These are phyloP conservation scores for Claviceps arundinis DNA, from an alignment of 2,329 filamentous ascomycete species.

Conservation along the genomic window DNA sequence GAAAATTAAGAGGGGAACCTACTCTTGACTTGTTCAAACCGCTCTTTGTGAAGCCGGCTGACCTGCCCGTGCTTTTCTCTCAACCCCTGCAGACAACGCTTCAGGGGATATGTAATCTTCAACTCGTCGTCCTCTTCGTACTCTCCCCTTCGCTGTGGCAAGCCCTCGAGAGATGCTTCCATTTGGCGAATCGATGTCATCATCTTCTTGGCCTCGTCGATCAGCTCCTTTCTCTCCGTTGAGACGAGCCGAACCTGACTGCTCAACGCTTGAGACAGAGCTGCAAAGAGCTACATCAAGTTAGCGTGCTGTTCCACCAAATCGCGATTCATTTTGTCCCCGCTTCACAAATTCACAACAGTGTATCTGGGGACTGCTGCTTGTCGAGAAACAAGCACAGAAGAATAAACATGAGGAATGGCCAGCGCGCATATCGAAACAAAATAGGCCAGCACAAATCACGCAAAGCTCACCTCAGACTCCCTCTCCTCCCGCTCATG, in stretches of 20 bases:
- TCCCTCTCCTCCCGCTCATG: slow-evolving; percentile 88
- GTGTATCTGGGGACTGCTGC: no score
- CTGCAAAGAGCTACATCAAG: slow-evolving; percentile 63
- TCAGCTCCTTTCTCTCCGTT: slow-evolving; percentile 76
- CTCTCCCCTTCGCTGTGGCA: slow-evolving; percentile 43
- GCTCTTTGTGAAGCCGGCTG: slow-evolving; percentile 72
- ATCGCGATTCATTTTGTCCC: no score
- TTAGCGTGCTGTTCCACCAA: not conserved
- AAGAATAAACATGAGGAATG: no score
- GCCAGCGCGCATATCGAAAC: no score
- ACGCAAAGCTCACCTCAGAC: slow-evolving; percentile 50
- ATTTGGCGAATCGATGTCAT: slow-evolving; percentile 85
- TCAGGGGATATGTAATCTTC: slow-evolving; percentile 70
- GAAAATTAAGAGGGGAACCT: slow-evolving; percentile 19
- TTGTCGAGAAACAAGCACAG: no score
- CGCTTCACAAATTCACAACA: no score
- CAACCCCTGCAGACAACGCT: slow-evolving; percentile 61
- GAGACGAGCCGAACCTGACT: slow-evolving; percentile 79
- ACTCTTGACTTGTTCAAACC: slow-evolving; percentile 94
- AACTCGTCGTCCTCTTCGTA: slow-evolving; percentile 56
- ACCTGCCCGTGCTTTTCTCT: slow-evolving; percentile 79
- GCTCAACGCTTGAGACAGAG: slow-evolving; percentile 81
- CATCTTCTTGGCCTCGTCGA: slow-evolving; percentile 77
- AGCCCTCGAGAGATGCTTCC: slow-evolving; percentile 77
- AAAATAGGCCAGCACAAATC: not conserved